Base-by-base conservation (phyloP, 345 rosid genomes). In the Alliaria petiolata region DNA sequence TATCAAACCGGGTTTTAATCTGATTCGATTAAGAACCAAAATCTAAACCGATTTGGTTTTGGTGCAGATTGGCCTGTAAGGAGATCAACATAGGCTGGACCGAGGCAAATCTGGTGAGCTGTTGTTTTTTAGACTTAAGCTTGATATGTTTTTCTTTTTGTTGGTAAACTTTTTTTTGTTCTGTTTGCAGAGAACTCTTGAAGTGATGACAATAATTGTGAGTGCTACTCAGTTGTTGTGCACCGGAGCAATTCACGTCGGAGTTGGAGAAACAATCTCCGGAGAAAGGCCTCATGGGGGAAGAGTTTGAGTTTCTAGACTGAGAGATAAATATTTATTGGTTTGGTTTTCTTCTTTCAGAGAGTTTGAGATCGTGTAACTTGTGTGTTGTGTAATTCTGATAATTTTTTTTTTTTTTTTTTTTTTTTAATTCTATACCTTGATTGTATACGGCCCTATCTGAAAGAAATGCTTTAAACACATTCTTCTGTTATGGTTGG, bases 61-160 rank as follows among this genome's bases (percentile, higher is more conserved):
- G 31, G n/a, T 72, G 65, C 86, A 93, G 98, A 76, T 80, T 93
- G 81, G 98, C 90, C 1, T 87, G 96, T 47, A 90, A 90, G 56
- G 98, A 93, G 83, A 93, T 93, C 53, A 19, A 84, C 50, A 49
- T 87, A 40, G 92, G 98, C 30, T 90, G 90, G 91, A 83, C 87
- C 14, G 89, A 85, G 44, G 78, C 92, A 31, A 87, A 81, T 69
- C 73, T 93, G 78, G 98, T 93, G 79, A 84, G 81, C 39, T 25
- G 3, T 22, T 11, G 11, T 12, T 11, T 39, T 28, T 25, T 20
- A 2, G 31, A 61, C 38, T 36, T 51, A 58, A 46, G 1, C 39
- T 20, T 57, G 25, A 22, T 45, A 57, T 22, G 5, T 20, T 61
- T 47, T 14, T 42, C 3, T 47, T 45, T 53, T 39, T 31, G 20